Base-by-base conservation (phyloP, 768 basidiomycete species). In the Termitomyces sp. region DNA sequence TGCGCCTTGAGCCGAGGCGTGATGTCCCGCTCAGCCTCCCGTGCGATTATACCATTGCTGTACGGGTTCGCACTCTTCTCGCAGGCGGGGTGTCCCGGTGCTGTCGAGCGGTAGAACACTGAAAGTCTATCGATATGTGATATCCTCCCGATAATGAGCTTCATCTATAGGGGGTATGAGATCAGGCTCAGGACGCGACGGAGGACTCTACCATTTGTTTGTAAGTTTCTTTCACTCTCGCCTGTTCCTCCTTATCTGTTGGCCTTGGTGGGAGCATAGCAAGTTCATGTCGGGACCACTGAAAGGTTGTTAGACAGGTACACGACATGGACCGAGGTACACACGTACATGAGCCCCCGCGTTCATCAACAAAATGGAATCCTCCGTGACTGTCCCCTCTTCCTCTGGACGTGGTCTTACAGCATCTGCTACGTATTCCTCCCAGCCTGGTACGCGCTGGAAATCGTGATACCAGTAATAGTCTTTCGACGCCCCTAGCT, bases 231-330 rank as follows among this genome's bases (percentile, higher is more conserved):
- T 66, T 66, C 11, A 70, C 63, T 18, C 60, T 56, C 15, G 56
- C 60, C 57, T 70, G 66, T 51, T 68, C 66, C 15, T 64, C 60
- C 20, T 51, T 59, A 32, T 68, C 62, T 5, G 65, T 54, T 16
- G 52, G 15, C 7, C 63, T 54, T 3, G 63, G 54, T 27, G 65
- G 66, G 12, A 67, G 64, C 61, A 70, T 65, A 22, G 63, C 63
- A 9, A 69, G 59, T 48, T 64, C 60, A 27, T 64, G 61, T 18
- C 68, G 56, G 3, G 68, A 69, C 68, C 68, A 69, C 64, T 69
- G 11, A 27, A 15, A 39, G 7, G 22, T 20, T 36, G 13, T 53
- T 40, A 33, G 46, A 56, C 31, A 48, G 40, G 5, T 39, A 49
- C 20, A 15, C 18, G 45, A 31, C 2, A 43, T 39, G 5, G 45